phyloP scores from a whole-genome alignment of 2,329 filamentous ascomycete genomes.

The Biscogniauxia mediterranea region DNA sequence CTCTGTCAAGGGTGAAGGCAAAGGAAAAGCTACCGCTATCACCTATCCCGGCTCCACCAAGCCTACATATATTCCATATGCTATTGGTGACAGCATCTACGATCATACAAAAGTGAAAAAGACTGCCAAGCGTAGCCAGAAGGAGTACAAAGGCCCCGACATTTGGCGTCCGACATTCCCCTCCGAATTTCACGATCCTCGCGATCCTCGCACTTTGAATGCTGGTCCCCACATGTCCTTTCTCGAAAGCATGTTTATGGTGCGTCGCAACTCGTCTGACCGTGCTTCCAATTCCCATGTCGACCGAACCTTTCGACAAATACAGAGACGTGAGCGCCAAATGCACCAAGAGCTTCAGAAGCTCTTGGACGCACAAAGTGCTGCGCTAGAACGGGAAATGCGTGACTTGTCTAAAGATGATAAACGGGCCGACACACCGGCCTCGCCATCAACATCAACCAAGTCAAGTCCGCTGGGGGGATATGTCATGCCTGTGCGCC shows the following conservation, averaged over 20 bases:
- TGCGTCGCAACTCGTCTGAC: slow-evolving; percentile 20
- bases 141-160: slow-evolving; percentile 9
- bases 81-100: slow-evolving; percentile 10
- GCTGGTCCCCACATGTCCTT: slow-evolving; percentile 23
- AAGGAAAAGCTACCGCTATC: slow-evolving; percentile 22
- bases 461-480: slow-evolving; percentile 12
- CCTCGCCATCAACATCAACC: slow-evolving; percentile 13
- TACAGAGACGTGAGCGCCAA: slow-evolving; percentile 47
- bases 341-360: slow-evolving; percentile 57
- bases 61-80: slow-evolving; percentile 6
- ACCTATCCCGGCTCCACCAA: slow-evolving; percentile 15
- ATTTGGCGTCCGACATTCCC: slow-evolving; percentile 25
- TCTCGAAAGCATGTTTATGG: slow-evolving; percentile 28
- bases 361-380: slow-evolving; percentile 57
- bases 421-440: slow-evolving; percentile 14
- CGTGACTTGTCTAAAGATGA: slow-evolving; percentile 18
- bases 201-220: slow-evolving; percentile 6
- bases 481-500: slow-evolving; percentile 56
- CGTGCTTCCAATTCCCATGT: slow-evolving; percentile 19
- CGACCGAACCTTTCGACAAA: slow-evolving; percentile 29
- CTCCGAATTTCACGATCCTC: slow-evolving; percentile 15
- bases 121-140: slow-evolving; percentile 4
- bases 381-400: slow-evolving; percentile 45
- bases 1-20: slow-evolving; percentile 7
- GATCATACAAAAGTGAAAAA: slow-evolving; percentile 10